These are phyloP conservation scores for Chrysopogon serrulatus DNA, from an alignment of 176 grass and related monocot species.

Conservation along the genomic window DNA sequence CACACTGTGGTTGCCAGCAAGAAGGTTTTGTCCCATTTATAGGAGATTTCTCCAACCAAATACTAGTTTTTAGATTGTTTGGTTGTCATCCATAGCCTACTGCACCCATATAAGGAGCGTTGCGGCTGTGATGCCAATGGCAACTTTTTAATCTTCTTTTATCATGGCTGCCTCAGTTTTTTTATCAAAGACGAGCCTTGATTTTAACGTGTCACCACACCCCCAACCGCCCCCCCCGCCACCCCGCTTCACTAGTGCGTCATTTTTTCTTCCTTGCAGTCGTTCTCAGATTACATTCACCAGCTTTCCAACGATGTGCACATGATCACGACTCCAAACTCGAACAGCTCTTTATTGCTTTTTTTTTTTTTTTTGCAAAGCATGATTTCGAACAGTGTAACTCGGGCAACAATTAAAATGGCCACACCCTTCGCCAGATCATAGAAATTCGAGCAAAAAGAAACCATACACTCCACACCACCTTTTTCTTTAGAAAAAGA, in stretches of 20 bases:
- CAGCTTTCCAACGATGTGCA: not conserved
- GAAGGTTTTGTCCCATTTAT: too few relatives aligned
- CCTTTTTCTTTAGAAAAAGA: not conserved
- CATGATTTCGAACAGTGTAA: not conserved
- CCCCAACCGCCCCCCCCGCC: too few relatives aligned
- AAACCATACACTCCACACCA: not conserved
- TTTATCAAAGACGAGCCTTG: not conserved
- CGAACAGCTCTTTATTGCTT: not conserved
- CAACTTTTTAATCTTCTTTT: too few relatives aligned
- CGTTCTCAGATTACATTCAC: not conserved
- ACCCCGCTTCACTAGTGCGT: not conserved
- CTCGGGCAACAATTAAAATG: not conserved
- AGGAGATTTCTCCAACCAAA: too few relatives aligned
- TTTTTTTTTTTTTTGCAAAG: too few relatives aligned
- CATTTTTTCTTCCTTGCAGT: not conserved
- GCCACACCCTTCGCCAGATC: not conserved
- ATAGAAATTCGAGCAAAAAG: constrained; percentile 4
- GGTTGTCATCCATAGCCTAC: too few relatives aligned
- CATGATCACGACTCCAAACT: not conserved
- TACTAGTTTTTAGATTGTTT: too few relatives aligned
- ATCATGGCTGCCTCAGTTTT: not conserved
- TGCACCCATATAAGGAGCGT: too few relatives aligned
- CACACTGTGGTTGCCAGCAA: too few relatives aligned
- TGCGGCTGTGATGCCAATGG: too few relatives aligned
- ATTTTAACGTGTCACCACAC: too few relatives aligned